Evolutionary conservation across 2,329 filamentous ascomycete species (phyloP).

Genomic region (Rhynchosporium secalis): DNA sequence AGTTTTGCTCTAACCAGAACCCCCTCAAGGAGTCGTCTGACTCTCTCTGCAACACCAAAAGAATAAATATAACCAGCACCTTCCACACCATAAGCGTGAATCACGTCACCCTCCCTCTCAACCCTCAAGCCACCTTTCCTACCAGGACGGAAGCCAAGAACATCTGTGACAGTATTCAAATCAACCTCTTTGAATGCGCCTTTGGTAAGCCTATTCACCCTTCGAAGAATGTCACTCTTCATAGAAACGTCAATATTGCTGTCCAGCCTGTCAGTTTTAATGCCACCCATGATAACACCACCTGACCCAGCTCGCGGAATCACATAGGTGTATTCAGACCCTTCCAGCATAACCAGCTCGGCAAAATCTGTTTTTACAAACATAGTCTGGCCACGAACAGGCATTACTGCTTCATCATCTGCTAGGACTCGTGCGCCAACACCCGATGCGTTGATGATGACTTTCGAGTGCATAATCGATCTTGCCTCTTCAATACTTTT

Average conservation of each 20-base stretch:
- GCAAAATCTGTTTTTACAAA: conserved; percentile 31
- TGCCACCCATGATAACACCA: conserved; percentile 33
- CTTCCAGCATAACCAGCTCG: conserved; percentile 31
- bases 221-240: conserved; percentile 31
- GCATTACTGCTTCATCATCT: conserved; percentile 25
- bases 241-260: conserved; percentile 28
- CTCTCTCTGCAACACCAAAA: conserved; percentile 34
- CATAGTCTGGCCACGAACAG: conserved; percentile 35
- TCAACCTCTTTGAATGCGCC: conserved; percentile 31
- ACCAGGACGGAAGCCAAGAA: conserved; percentile 34
- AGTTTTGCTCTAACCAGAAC: conserved; percentile 16
- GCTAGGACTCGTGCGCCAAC: conserved; percentile 29
- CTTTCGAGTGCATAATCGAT: conserved; percentile 18
- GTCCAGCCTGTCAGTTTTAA: conserved; percentile 34
- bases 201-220: conserved; percentile 33
- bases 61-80: conserved; percentile 37
- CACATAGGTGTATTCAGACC: conserved; percentile 34
- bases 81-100: conserved; percentile 35
- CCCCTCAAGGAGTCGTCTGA: conserved; percentile 23
- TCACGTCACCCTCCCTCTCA: conserved; percentile 29
- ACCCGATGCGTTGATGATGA: conserved; percentile 34
- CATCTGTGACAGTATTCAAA: conserved; percentile 25
- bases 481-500: conserved; percentile 22
- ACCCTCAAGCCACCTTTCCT: conserved; percentile 33
- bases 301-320: conserved; percentile 31